A percentile compares a stretch with the other conserved stretches of the same genome.
These are phyloP conservation scores for Penicillium thymicola DNA, from an alignment of 2,329 filamentous ascomycete species.

Conservation along the genomic window DNA sequence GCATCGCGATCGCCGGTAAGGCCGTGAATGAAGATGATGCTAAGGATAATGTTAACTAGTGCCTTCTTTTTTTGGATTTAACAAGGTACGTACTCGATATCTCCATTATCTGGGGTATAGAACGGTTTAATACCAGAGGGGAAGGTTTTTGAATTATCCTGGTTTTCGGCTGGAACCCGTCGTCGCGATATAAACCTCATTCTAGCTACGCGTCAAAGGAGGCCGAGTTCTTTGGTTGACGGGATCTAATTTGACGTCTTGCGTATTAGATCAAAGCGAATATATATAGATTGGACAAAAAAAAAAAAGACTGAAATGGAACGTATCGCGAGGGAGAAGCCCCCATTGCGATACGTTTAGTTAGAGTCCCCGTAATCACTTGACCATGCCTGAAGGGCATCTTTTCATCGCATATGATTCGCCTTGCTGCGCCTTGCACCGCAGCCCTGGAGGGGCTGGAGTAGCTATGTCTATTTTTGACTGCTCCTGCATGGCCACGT, in stretches of 20 bases:
- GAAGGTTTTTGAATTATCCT: background rate
- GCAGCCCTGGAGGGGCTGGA: background rate
- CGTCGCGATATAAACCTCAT: background rate
- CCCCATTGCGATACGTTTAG: background rate
- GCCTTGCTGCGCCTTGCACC: background rate
- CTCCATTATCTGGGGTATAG: background rate
- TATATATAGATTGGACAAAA: no score
- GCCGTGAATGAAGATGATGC: background rate
- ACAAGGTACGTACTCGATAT: background rate
- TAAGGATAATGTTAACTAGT: background rate
- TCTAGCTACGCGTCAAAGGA: background rate
- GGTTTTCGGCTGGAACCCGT: background rate
- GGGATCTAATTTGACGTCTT: no score
- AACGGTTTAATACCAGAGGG: background rate
- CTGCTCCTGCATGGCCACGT: background rate
- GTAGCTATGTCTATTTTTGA: background rate
- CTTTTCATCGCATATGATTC: background rate
- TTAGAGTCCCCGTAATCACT: background rate
- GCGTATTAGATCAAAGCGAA: no score
- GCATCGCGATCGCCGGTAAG: background rate
- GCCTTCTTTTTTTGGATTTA: background rate
- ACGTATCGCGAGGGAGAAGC: background rate
- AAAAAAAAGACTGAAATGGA: no score
- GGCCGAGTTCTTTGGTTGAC: no score
- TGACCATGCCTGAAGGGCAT: background rate